Base-by-base conservation (phyloP, 2,329 filamentous ascomycete species). In the Exophiala sideris region DNA sequence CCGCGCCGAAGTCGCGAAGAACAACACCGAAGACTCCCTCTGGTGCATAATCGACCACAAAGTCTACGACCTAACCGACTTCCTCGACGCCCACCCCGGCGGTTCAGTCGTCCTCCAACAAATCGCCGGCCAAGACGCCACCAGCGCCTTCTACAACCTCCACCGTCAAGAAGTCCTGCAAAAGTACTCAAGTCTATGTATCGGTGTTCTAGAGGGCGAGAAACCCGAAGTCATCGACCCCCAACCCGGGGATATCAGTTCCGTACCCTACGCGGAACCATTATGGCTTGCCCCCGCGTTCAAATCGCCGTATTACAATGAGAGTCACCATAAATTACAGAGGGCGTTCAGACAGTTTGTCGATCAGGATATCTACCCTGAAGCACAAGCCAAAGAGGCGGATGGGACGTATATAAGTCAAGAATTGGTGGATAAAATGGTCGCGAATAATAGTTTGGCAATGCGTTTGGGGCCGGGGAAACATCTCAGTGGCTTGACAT, bases 81-180 rank as follows among this genome's bases (percentile, higher is more conserved):
- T 84, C 58, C 56, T 81, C 1, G 69, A 78, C 20, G 81, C 85
- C 52, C 83, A 86, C 57, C 83, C 83, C 2, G 71, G 72, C 12
- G 74, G 74, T 12, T 63, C 62, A 35, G 73, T 75, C 5, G 64
- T 72, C 11, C 63, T 76, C 1, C 44, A 69, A 29, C 71, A 76
- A 48, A 63, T 70, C 39, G 74, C 71, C 33, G 74, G 74, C 20
- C 65, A 64, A 39, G 73, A 76, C 55, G 73, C 71, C 1, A 75
- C 73, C 1, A 65, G 59, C 12, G 72, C 66, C 6, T 76, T 72
- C 58, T 95, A 95, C 81, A 95, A 95, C 76, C 84, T 96, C 49
- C 91, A 96, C 74, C 80, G 90, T 21, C 89, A 95, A 64, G 90
- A 95, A 72, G 88, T 95, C n/a, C 80, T 95, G 9, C 76, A 84